Base-by-base conservation (phyloP, 495 filamentous ascomycete species). In the Xylaria sp. region DNA sequence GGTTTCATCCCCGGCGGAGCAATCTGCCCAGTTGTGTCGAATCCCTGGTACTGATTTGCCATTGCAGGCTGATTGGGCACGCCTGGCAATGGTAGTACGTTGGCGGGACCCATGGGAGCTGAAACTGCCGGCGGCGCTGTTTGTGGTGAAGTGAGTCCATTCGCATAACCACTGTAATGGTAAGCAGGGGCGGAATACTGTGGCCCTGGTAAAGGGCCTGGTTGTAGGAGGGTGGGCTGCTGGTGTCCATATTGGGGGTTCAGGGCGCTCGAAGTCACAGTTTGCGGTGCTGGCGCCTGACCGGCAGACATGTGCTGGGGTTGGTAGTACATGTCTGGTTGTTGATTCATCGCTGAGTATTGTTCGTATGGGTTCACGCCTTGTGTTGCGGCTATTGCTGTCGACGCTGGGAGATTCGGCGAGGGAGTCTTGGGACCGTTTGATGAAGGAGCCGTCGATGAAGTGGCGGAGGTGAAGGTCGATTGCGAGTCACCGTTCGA, bases 1-100 rank as follows among this genome's bases (percentile, higher is more conserved):
- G 96, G 96, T 84, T 98, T 98, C 86, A 97, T 97, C 4, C 97
- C 97, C n/a, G 93, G 93, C 12, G 96, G 96, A 37, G 93, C 92
- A 41, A 96, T 80, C 81, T 99, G 96, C n/a, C 96, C 96, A 14
- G 93, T 96, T 0, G 90, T 88, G 79, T 99, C 96, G 77, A 93
- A 95, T 3, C 88, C 86, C 76, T 90, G 89, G 82, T 81, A 84
- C 79, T 81, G 86, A 80, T 69, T 85, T 44, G 75, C 79, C 86
- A 88, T 83, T 71, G 84, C 73, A 70, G 77, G 79, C 79, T 83
- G 85, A 83, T 78, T 84, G 57, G 81, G 81, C 64, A 82, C 85
- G 19, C 85, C 88, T 50, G 93, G 93, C 4, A 95, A 82, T 7
- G 93, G 92, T 24, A 94, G 80, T 15, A 94, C 82, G 70, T 85